A percentile compares a stretch with the other conserved stretches of the same genome.
Evolutionary conservation across 2,329 filamentous ascomycete species (phyloP).

Genomic region (Epichloe typhina): DNA sequence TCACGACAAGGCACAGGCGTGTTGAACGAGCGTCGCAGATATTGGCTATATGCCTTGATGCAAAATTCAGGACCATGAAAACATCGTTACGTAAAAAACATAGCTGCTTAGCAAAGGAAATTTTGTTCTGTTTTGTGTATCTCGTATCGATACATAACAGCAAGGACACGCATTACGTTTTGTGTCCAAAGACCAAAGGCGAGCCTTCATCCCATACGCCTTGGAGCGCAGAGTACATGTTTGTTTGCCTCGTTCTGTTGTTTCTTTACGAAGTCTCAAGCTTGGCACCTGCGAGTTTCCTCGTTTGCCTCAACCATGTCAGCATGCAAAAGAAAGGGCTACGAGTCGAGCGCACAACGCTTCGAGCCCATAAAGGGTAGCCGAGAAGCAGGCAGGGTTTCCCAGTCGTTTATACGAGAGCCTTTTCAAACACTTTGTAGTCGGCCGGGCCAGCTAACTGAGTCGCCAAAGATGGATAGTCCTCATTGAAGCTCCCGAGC

Average conservation of each 20-base stretch:
- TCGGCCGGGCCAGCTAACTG: conserved; percentile 15
- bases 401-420: neutral
- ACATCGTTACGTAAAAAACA: neutral
- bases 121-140: neutral
- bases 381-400: too few relatives aligned
- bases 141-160: too few relatives aligned
- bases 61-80: neutral
- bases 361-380: too few relatives aligned
- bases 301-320: too few relatives aligned
- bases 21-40: neutral
- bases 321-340: too few relatives aligned
- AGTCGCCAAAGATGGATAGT: conserved; percentile 16
- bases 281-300: too few relatives aligned
- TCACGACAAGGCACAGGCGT: neutral
- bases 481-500: conserved; percentile 14
- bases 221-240: neutral
- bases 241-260: neutral
- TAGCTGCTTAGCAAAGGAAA: neutral
- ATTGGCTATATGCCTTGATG: neutral
- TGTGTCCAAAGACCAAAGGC: too few relatives aligned
- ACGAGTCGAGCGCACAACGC: too few relatives aligned
- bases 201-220: too few relatives aligned
- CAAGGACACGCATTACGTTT: neutral
- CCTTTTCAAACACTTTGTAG: conserved; percentile 18
- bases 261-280: too few relatives aligned